Evolutionary conservation across 2,329 filamentous ascomycete genomes (phyloP).

Genomic region (Diaporthe sp.): DNA sequence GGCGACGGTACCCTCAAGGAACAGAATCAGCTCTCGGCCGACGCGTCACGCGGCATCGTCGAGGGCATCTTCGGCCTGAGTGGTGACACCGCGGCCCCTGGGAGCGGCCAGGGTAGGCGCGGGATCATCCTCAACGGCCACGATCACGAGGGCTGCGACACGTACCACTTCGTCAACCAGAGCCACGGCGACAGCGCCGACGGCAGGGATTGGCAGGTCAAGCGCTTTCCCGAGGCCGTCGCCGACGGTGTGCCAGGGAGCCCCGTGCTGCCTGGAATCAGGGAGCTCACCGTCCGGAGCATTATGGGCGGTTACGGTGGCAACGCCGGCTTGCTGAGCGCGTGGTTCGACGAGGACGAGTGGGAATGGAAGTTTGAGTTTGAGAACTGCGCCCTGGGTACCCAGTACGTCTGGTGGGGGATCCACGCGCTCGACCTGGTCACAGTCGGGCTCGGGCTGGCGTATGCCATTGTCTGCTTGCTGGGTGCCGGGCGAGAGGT

Average conservation of each 20-base stretch:
- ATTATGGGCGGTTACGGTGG: constrained; percentile 99
- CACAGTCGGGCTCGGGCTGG: constrained; percentile 49
- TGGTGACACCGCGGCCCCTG: constrained; percentile 69
- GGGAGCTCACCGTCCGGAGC: constrained; percentile 93
- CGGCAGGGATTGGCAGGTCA: constrained; percentile 64
- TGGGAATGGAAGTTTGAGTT: constrained; percentile 89
- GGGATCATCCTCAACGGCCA: constrained; percentile 93
- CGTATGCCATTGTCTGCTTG: constrained; percentile 42
- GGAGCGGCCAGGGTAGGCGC: constrained; percentile 73
- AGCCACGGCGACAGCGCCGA: constrained; percentile 55
- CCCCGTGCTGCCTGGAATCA: constrained; percentile 70
- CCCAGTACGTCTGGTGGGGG: constrained; percentile 95
- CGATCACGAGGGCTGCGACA: constrained; percentile 95
- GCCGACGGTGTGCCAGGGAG: constrained; percentile 54
- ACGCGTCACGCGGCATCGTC: constrained; percentile 80
- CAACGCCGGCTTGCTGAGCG: constrained; percentile 87
- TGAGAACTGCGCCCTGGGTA: constrained; percentile 80
- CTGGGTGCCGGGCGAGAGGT: background rate
- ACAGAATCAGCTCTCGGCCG: constrained; percentile 87
- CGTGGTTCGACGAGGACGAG: constrained; percentile 83
- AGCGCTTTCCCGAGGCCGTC: constrained; percentile 60
- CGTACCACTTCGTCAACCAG: constrained; percentile 84
- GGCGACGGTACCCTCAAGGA: constrained; percentile 81
- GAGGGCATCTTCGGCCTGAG: constrained; percentile 87
- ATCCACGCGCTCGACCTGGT: constrained; percentile 81